These are phyloP conservation scores for Hypoxylon sp. DNA, from an alignment of 2,329 filamentous ascomycete genomes.

Conservation along the genomic window DNA sequence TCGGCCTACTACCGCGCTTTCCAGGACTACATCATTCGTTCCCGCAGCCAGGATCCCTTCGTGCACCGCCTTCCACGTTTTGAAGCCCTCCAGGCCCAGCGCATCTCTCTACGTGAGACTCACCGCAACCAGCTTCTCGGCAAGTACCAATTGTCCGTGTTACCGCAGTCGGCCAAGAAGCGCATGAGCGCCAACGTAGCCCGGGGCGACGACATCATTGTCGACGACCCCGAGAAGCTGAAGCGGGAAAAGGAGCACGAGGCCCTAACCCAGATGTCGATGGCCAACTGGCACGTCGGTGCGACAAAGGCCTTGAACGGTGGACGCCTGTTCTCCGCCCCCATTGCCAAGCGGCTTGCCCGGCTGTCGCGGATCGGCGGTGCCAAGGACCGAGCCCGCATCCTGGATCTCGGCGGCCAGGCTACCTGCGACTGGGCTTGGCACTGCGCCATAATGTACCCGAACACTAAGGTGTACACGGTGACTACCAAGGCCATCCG, in stretches of 20 bases:
- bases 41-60: constrained; percentile 79
- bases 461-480: constrained; percentile 87
- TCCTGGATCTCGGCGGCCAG: constrained; percentile 89
- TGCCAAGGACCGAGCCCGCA: constrained; percentile 68
- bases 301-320: constrained; percentile 72
- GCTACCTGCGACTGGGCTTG: constrained; percentile 94
- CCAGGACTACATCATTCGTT: constrained; percentile 76
- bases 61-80: constrained; percentile 87
- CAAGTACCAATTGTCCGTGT: constrained; percentile 81
- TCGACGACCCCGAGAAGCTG: constrained; percentile 72
- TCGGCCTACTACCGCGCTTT: constrained; percentile 92
- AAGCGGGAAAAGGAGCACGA: constrained; percentile 83
- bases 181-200: constrained; percentile 79
- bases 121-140: constrained; percentile 87
- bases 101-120: constrained; percentile 76
- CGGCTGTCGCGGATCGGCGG: constrained; percentile 65
- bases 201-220: constrained; percentile 74
- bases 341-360: constrained; percentile 72
- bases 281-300: constrained; percentile 71
- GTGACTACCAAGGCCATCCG: constrained; percentile 80
- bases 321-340: constrained; percentile 73
- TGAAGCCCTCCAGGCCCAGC: constrained; percentile 86
- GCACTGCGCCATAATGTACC: constrained; percentile 89
- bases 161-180: constrained; percentile 77
- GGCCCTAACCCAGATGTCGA: constrained; percentile 77